Evolutionary conservation across 202 grass and related monocot genomes (phyloP), one percentile per base, ranked within the genome.

Genomic region (Elaeis oleifera): DNA sequence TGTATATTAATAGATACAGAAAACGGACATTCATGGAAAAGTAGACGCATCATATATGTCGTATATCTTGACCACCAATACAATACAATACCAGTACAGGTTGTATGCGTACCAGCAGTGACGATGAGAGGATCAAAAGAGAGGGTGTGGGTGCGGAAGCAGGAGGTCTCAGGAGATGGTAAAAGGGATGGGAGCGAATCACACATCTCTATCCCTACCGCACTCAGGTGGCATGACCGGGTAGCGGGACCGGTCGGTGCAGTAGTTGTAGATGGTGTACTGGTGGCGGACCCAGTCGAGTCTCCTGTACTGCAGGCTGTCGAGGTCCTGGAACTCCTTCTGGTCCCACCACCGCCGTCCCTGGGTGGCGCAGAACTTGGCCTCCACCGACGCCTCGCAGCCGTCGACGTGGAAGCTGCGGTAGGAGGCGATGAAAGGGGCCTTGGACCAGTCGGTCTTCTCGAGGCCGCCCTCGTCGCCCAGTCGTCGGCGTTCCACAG

Each of bases 401-500:
- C 92, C 92, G 53, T 96, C 92, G 28, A 96, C 81, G 79, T 96
- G 87, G 84, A 91, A 96, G 3, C 91, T 80, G 0, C 84, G 49
- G 81, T 90, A 96, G 2, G 87, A 75, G 9, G 87, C 91, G 5
- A 96, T 59, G 77, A 96, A 96, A 3, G 91, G 91, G 29, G 91
- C 91, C 17, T 72, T 77, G 51, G 73, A 67, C 91, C 91, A 96
- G 87, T 96, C 78, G 18, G 87, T 90, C 83, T 96, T 96, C 84
- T 96, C 90, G 2, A 80, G 20, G 0, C 90, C 90, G 31, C 90
- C 90, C 84, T 71, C 0, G 91, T 96, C 0, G 91, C 87, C 91
- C 91, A 96, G 87, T 96, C 91, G 60, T 96, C 91, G 54, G 78
- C 91, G 74, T 96, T 96, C 87, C 91, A 90, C 50, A 90, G 73